Evolutionary conservation across 768 basidiomycete species (phyloP).

Genomic region (Boletales sp.): DNA sequence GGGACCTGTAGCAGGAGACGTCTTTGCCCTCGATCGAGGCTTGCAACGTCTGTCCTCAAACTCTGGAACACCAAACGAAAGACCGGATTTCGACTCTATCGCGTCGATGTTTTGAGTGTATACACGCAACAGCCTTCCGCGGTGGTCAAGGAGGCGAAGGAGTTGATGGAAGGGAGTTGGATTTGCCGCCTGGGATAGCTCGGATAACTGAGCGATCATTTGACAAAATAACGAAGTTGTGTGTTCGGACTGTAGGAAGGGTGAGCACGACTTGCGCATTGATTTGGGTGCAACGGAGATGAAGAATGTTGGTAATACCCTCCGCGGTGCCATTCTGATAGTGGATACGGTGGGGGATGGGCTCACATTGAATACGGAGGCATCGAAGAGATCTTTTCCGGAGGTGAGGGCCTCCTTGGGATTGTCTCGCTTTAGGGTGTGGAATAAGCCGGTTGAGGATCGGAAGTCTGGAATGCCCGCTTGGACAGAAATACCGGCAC

Average conservation of each 20-base stretch:
- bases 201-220: conserved; percentile 83
- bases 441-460: conserved; percentile 77
- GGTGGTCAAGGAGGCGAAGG: conserved; percentile 69
- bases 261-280: conserved; percentile 16
- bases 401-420: conserved; percentile 66
- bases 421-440: conserved; percentile 72
- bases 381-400: conserved; percentile 88
- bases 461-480: conserved; percentile 91
- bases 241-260: conserved; percentile 54
- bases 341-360: background rate
- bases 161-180: conserved; percentile 82
- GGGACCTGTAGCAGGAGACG: conserved; percentile 14
- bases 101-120: conserved; percentile 96
- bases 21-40: conserved; percentile 45
- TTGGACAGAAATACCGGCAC: conserved; percentile 84
- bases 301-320: background rate
- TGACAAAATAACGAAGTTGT: conserved; percentile 79
- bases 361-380: conserved; percentile 81
- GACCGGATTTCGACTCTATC: conserved; percentile 81
- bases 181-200: conserved; percentile 62
- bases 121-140: conserved; percentile 74
- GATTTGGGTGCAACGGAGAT: conserved; percentile 2
- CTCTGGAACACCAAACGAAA: conserved; percentile 81
- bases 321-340: conserved; percentile 1
- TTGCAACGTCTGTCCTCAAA: conserved; percentile 56